These are phyloP conservation scores for Pochonia chlamydosporia DNA, from an alignment of 2,329 filamentous ascomycete species.

Conservation along the genomic window DNA sequence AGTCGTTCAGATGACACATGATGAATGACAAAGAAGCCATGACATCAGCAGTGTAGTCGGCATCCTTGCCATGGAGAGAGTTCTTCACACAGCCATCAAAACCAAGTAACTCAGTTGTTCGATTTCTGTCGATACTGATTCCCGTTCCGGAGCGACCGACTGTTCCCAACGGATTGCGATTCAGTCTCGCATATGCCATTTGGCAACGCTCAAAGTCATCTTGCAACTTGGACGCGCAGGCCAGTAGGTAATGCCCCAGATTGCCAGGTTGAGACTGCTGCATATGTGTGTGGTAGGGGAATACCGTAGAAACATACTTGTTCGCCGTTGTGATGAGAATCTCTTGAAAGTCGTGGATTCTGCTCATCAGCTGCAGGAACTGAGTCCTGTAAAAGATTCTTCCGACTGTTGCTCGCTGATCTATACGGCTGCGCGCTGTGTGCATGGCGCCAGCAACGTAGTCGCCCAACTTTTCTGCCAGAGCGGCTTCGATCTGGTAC, in stretches of 20 bases:
- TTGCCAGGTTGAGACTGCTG: conserved; percentile 12
- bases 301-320: background rate
- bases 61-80: background rate
- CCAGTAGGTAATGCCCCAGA: conserved; percentile 8
- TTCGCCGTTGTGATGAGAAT: conserved; percentile 6
- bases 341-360: conserved; percentile 1
- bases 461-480: conserved; percentile 5
- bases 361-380: conserved; percentile 6
- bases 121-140: background rate
- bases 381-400: conserved; percentile 8
- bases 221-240: background rate
- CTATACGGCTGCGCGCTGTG: conserved; percentile 11
- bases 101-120: background rate
- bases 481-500: background rate
- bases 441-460: conserved; percentile 11
- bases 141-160: background rate
- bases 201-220: conserved; percentile 1
- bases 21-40: background rate
- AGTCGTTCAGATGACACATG: conserved; percentile 1
- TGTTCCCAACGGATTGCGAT: background rate
- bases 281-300: conserved; percentile 12
- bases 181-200: background rate
- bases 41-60: background rate
- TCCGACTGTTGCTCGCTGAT: conserved; percentile 11
- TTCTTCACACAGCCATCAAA: background rate